Evolutionary conservation across 1,284 basidiomycete species (phyloP).

Genomic region (Trametes sp.): DNA sequence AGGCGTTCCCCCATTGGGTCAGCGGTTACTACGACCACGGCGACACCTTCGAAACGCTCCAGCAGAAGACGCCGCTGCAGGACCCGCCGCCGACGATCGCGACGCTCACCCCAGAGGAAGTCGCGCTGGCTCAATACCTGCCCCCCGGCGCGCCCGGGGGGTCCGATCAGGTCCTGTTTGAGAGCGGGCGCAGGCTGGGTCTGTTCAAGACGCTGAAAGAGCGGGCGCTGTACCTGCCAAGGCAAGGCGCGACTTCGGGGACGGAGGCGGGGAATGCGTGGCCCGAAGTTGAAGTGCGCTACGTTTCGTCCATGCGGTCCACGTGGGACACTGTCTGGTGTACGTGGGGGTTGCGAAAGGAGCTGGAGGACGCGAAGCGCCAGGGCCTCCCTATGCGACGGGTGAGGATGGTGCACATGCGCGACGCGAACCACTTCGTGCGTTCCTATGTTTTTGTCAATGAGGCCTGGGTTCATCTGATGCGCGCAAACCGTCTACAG

Average conservation of each 20-base stretch:
- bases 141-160: not conserved
- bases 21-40: constrained; percentile 14
- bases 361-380: constrained; percentile 6
- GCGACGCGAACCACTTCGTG: constrained; percentile 10
- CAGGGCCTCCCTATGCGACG: not conserved
- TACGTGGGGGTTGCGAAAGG: not conserved
- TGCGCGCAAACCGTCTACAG: not conserved
- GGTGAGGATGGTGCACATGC: not conserved
- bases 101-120: not conserved
- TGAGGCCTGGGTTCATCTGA: not conserved
- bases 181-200: not conserved
- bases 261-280: not conserved
- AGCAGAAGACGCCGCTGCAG: constrained; percentile 7
- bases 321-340: not conserved
- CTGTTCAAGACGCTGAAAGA: constrained; percentile 5
- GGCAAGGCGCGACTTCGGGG: not conserved
- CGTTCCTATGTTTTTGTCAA: not conserved
- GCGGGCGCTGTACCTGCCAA: constrained; percentile 10
- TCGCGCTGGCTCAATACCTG: not conserved
- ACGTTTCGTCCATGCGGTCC: constrained; percentile 1
- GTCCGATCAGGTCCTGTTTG: not conserved
- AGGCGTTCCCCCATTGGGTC: not conserved
- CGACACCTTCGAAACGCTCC: constrained; percentile 7
- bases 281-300: constrained; percentile 6
- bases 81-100: constrained; percentile 6